Percentiles rank a stretch among this genome's conserved stretches.
Evolutionary conservation across 148 eudicot genomes (phyloP).

Genomic region (Cornus controversa): DNA sequence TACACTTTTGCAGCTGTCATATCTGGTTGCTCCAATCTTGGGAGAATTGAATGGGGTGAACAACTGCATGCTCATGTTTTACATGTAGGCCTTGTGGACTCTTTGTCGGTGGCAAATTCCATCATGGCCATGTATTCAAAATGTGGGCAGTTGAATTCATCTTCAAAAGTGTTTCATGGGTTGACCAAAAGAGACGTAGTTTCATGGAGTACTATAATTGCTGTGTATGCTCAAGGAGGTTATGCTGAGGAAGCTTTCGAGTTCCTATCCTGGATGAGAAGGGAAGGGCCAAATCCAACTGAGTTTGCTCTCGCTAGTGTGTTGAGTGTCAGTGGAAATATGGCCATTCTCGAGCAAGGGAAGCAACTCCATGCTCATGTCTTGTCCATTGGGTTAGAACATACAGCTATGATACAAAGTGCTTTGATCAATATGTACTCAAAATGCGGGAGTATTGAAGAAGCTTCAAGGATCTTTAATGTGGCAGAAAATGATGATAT

Average conservation of each 20-base stretch:
- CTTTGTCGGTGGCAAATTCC: slow-evolving; percentile 83
- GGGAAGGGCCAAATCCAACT: slow-evolving; percentile 71
- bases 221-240: slow-evolving; percentile 77
- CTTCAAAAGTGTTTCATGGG: slow-evolving; percentile 47
- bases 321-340: slow-evolving; percentile 68
- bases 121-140: slow-evolving; percentile 73
- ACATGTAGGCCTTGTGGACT: slow-evolving; percentile 40
- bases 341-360: slow-evolving; percentile 88
- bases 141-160: slow-evolving; percentile 51
- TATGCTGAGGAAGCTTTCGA: slow-evolving; percentile 69
- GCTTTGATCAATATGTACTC: slow-evolving; percentile 82
- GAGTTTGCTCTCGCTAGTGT: slow-evolving; percentile 76
- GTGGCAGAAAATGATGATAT: slow-evolving; percentile 41
- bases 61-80: slow-evolving; percentile 71
- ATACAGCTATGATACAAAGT: slow-evolving; percentile 54
- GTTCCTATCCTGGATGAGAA: slow-evolving; percentile 63
- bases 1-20: slow-evolving; percentile 80
- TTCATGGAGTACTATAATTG: slow-evolving; percentile 85
- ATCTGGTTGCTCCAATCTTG: slow-evolving; percentile 57
- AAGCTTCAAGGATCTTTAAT: slow-evolving; percentile 57
- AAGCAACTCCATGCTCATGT: slow-evolving; percentile 77
- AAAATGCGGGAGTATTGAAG: slow-evolving; percentile 77
- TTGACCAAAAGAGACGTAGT: slow-evolving; percentile 62
- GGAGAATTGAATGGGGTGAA: slow-evolving; percentile 50
- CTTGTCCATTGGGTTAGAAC: slow-evolving; percentile 59